Conservation (phyloP, 2,329 filamentous ascomycete genomes). For the Colletotrichum scovillei region DNA sequence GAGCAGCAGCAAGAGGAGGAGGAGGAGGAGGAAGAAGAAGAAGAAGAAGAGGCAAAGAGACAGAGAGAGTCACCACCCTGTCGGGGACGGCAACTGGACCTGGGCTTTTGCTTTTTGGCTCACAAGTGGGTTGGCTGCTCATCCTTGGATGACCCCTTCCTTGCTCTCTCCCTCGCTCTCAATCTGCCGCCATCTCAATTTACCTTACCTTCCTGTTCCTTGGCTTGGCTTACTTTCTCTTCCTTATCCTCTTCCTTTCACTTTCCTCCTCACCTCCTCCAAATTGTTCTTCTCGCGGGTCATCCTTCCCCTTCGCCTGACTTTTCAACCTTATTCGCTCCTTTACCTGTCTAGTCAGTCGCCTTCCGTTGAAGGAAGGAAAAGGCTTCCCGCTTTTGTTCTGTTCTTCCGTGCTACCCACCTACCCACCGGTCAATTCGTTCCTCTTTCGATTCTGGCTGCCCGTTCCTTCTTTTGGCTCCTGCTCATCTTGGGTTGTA, state of each 20-base stretch:
- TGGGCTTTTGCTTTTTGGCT: constrained; percentile 5
- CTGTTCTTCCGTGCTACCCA: not conserved
- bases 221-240: not conserved
- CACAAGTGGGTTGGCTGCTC: constrained; percentile 19
- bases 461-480: not conserved
- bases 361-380: not conserved
- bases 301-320: not conserved
- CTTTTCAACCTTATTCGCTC: constrained; percentile 6
- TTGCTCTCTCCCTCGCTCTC: not conserved
- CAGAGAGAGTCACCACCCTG: not conserved
- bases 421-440: not conserved
- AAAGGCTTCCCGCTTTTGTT: not conserved
- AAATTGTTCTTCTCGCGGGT: not conserved
- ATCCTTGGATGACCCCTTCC: constrained; percentile 25
- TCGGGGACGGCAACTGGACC: not conserved
- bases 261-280: constrained; percentile 1
- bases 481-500: not conserved
- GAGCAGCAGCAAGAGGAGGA: not conserved
- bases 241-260: constrained; percentile 1
- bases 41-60: not conserved
- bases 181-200: not conserved
- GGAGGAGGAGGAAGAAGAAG: not conserved
- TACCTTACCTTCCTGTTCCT: not conserved
- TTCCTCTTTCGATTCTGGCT: not conserved
- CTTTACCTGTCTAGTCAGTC: constrained; percentile 14